Evolutionary conservation across 1,139 yeast genomes (phyloP).

Genomic region (Geotrichum fermentans): DNA sequence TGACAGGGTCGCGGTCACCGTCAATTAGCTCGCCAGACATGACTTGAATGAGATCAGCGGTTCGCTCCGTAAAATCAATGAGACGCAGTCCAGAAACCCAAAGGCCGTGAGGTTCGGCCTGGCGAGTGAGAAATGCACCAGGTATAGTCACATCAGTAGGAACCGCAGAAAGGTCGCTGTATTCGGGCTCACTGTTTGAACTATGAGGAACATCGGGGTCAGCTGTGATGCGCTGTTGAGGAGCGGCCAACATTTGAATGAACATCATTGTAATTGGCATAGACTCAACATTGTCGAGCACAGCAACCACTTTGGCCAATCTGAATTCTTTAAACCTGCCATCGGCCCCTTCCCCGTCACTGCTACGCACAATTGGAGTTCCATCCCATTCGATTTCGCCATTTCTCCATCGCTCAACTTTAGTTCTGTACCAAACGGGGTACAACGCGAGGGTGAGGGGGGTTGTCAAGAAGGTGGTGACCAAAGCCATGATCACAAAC

Average conservation of each 20-base stretch:
- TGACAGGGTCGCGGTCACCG: slow-evolving; percentile 45
- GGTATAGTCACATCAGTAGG: slow-evolving; percentile 25
- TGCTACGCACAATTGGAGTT: slow-evolving; percentile 22
- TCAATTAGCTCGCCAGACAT: slow-evolving; percentile 40
- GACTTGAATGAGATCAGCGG: slow-evolving; percentile 64
- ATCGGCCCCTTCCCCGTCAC: slow-evolving; percentile 3
- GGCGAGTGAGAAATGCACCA: slow-evolving; percentile 24
- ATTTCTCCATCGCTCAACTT: slow-evolving; percentile 42
- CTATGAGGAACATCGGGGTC: background rate
- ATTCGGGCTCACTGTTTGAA: slow-evolving; percentile 4
- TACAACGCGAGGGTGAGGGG: slow-evolving; percentile 57
- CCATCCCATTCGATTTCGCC: slow-evolving; percentile 46
- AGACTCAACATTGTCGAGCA: slow-evolving; percentile 29
- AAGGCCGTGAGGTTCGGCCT: slow-evolving; percentile 29
- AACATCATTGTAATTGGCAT: slow-evolving; percentile 34
- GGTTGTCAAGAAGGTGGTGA: slow-evolving; percentile 69
- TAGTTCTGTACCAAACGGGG: slow-evolving; percentile 56
- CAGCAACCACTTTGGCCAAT: slow-evolving; percentile 22
- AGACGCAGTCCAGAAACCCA: slow-evolving; percentile 54
- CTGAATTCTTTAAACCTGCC: slow-evolving; percentile 20
- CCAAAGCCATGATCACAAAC: slow-evolving; percentile 77
- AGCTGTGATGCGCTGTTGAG: background rate
- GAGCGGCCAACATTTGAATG: slow-evolving; percentile 31
- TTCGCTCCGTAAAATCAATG: slow-evolving; percentile 58
- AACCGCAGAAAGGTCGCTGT: slow-evolving; percentile 21